phyloP scores from a whole-genome alignment of 768 basidiomycete species.

The Nevesoporus exiguus region DNA sequence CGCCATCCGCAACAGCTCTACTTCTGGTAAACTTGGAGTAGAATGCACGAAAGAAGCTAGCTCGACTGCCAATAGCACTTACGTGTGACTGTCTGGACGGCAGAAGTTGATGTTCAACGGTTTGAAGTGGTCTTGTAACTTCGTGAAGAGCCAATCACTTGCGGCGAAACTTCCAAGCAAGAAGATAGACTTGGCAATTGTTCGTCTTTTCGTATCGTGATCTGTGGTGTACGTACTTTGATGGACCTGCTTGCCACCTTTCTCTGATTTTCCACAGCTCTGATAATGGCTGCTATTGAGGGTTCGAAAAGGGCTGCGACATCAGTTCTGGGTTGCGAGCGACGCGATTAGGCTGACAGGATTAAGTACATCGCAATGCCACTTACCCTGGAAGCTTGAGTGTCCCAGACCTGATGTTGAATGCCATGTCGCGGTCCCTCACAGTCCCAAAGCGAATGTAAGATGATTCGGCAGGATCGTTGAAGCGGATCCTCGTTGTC shows the following conservation, averaged over 20 bases:
- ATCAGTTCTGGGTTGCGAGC: conserved; percentile 19
- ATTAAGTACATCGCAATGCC: no score
- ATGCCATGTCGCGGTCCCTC: conserved; percentile 38
- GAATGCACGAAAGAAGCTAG: not conserved
- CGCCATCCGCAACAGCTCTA: conserved; percentile 47
- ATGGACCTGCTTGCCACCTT: conserved; percentile 19
- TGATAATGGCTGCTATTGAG: conserved; percentile 20
- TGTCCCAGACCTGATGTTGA: conserved; percentile 45
- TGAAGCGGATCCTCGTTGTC: conserved; percentile 45
- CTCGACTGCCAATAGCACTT: conserved; percentile 10
- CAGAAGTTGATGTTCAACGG: conserved; percentile 38
- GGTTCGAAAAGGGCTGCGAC: conserved; percentile 32
- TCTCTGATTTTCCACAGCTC: conserved; percentile 24
- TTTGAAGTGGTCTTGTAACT: conserved; percentile 31
- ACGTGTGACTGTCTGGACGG: conserved; percentile 54
- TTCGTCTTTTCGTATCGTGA: conserved; percentile 1
- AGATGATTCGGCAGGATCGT: conserved; percentile 35
- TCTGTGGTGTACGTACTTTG: conserved; percentile 15
- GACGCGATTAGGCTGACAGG: not conserved
- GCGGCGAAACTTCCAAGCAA: conserved; percentile 46
- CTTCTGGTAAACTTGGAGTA: conserved; percentile 29
- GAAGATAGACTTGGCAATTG: conserved; percentile 29
- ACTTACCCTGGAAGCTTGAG: conserved; percentile 40
- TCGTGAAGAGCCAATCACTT: conserved; percentile 41
- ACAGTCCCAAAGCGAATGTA: conserved; percentile 48